Evolutionary conservation across 2,329 filamentous ascomycete species (phyloP).

Genomic region (Ceratocystis lukuohia): DNA sequence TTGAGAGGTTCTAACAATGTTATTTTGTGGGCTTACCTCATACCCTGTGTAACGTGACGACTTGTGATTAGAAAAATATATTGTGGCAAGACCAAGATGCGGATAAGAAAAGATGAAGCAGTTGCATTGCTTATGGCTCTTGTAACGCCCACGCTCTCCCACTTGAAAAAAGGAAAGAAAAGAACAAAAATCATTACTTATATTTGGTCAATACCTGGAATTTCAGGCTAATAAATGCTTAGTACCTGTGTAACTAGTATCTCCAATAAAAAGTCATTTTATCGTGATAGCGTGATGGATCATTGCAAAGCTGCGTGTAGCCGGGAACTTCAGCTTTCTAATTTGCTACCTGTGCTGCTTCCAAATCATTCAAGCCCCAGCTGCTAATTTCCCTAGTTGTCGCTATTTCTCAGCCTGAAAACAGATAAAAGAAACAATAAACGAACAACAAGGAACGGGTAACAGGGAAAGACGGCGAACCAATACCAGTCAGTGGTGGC

Average conservation of each 20-base stretch:
- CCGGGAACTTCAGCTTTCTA: background rate
- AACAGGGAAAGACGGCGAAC: too few species aligned
- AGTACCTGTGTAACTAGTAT: background rate
- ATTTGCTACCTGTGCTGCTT: background rate
- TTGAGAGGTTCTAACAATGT: background rate
- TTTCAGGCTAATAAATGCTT: background rate
- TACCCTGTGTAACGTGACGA: background rate
- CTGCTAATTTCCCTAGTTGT: background rate
- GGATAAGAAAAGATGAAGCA: background rate
- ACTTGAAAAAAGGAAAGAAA: background rate
- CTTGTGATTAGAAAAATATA: background rate
- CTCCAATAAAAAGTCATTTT: background rate
- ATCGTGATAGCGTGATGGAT: background rate
- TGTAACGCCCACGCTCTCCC: background rate
- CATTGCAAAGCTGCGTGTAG: constrained; percentile 3
- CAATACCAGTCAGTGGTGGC: too few species aligned
- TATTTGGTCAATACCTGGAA: background rate
- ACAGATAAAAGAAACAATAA: too few species aligned
- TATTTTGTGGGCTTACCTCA: background rate
- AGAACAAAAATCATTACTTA: too few species aligned
- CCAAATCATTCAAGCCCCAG: background rate
- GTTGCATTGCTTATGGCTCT: too few species aligned
- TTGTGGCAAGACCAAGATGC: background rate
- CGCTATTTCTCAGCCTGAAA: too few species aligned
- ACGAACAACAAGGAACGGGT: too few species aligned